These are phyloP conservation scores for Cladophialophora exuberans DNA, from an alignment of 2,329 filamentous ascomycete genomes.

Conservation along the genomic window DNA sequence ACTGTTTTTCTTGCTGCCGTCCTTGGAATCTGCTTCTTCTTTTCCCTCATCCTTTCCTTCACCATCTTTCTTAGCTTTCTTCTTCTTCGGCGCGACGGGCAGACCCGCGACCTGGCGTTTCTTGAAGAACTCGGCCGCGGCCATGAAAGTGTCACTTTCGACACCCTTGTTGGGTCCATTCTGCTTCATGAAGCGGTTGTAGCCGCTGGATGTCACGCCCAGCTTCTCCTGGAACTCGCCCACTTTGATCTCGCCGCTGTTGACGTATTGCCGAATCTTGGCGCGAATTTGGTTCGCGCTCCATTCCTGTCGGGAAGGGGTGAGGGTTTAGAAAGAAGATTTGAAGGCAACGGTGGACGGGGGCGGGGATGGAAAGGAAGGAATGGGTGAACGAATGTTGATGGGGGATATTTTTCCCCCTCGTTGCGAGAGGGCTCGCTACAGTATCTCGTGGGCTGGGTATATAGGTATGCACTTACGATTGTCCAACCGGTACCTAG, in stretches of 20 bases:
- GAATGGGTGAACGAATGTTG: too few species aligned
- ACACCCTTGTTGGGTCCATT: slow-evolving; percentile 35
- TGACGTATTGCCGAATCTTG: slow-evolving; percentile 49
- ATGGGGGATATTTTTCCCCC: too few species aligned
- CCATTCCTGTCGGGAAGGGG: background rate
- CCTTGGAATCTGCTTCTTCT: background rate
- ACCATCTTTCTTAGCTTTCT: too few species aligned
- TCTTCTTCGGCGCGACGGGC: background rate
- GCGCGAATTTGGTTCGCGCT: slow-evolving; percentile 41
- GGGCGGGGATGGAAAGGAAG: too few species aligned
- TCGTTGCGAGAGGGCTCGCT: too few species aligned
- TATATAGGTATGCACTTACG: too few species aligned
- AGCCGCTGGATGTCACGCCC: slow-evolving; percentile 33
- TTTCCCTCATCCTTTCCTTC: too few species aligned
- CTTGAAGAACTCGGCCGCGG: slow-evolving; percentile 50
- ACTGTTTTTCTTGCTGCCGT: background rate
- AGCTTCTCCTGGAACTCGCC: slow-evolving; percentile 15
- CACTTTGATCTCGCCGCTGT: slow-evolving; percentile 31
- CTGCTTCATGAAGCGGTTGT: slow-evolving; percentile 54
- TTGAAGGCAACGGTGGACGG: too few species aligned
- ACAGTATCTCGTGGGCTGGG: too few species aligned
- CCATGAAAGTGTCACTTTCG: slow-evolving; percentile 36
- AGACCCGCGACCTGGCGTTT: slow-evolving; percentile 55
- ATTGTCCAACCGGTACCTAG: background rate
- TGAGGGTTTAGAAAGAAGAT: too few species aligned